phyloP scores from a whole-genome alignment of 2,329 filamentous ascomycete genomes.

The Botrytis hyacinthi region DNA sequence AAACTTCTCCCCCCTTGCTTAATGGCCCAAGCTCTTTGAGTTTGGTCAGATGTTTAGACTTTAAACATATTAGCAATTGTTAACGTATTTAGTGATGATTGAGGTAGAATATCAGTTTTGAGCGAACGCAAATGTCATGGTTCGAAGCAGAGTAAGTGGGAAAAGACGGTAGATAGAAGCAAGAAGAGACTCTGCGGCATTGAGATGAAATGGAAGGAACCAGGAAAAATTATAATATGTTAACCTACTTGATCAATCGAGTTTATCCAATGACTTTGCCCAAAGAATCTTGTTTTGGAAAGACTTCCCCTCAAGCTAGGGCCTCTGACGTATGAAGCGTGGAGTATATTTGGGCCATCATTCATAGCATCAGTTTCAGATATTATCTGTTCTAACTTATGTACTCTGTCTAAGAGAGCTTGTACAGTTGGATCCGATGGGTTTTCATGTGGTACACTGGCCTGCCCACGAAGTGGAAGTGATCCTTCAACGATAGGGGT shows the following conservation, averaged over 20 bases:
- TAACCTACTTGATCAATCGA: slow-evolving; percentile 25
- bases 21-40: slow-evolving; percentile 14
- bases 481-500: not conserved
- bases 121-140: not conserved
- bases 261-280: slow-evolving; percentile 29
- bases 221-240: not conserved
- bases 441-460: not conserved
- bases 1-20: slow-evolving; percentile 14
- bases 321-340: not conserved
- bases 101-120: not conserved
- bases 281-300: slow-evolving; percentile 28
- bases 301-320: slow-evolving; percentile 22
- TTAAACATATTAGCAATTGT: slow-evolving; percentile 5
- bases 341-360: not conserved
- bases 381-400: slow-evolving; percentile 9
- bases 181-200: not conserved
- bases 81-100: not conserved
- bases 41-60: slow-evolving; percentile 19
- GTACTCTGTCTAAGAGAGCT: slow-evolving; percentile 17
- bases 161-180: not conserved
- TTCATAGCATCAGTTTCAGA: slow-evolving; percentile 1
- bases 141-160: not conserved
- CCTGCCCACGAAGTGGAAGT: not conserved
- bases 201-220: not conserved
- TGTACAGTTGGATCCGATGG: not conserved